These are phyloP conservation scores for Saccharomyces pastorianus DNA, from an alignment of 1,139 yeast genomes.

Conservation along the genomic window DNA sequence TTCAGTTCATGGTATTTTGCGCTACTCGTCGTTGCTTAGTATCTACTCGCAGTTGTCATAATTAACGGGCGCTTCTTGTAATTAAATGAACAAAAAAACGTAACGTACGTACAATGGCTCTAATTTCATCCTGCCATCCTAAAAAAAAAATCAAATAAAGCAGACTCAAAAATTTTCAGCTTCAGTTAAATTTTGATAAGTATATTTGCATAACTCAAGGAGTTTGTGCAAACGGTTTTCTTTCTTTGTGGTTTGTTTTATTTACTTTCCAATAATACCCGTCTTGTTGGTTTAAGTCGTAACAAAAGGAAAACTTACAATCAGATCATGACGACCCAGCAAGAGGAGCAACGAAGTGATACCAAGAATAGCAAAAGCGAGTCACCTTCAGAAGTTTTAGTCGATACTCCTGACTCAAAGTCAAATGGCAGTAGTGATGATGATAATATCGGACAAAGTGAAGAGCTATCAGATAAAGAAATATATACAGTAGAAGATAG, in stretches of 20 bases:
- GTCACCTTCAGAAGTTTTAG: neutral
- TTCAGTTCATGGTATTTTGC: neutral
- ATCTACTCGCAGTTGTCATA: neutral
- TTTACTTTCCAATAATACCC: neutral
- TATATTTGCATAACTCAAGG: neutral
- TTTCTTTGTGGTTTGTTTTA: neutral
- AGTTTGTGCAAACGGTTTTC: neutral
- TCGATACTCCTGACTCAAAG: neutral
- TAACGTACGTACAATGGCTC: neutral
- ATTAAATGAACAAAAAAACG: neutral
- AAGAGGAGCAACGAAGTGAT: neutral
- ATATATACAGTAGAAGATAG: conserved; percentile 6
- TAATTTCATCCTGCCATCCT: neutral
- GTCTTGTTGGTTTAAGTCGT: neutral
- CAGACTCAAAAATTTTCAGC: neutral
- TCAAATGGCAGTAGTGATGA: neutral
- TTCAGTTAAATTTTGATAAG: neutral
- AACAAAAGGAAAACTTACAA: neutral
- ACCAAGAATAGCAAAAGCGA: neutral
- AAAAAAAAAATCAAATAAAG: neutral
- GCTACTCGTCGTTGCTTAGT: neutral
- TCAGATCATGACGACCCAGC: neutral
- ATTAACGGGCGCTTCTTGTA: neutral
- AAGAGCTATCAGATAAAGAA: neutral
- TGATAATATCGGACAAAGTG: neutral